Conservation (phyloP, 371 early-diverging fungal species). For the Saksenaea oblongispora region DNA sequence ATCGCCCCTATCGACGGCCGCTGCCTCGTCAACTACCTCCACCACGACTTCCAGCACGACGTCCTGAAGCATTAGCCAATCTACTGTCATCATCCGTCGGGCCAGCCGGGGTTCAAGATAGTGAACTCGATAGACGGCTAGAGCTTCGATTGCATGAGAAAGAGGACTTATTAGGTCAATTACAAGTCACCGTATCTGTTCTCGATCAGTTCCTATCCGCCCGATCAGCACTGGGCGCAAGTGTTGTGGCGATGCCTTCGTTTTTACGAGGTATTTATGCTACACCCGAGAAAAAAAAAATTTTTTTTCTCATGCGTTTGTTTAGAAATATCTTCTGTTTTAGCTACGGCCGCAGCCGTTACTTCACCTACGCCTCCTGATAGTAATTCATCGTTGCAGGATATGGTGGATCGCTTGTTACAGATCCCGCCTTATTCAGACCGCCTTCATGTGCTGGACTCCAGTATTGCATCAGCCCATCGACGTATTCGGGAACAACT, state of each 20-base stretch:
- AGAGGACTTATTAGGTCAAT: constrained; percentile 36
- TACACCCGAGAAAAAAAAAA: constrained; percentile 2
- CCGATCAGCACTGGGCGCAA: constrained; percentile 26
- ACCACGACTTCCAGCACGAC: not conserved
- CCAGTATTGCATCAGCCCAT: constrained; percentile 32
- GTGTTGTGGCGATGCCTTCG: constrained; percentile 21
- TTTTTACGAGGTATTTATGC: constrained; percentile 33
- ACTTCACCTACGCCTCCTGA: not conserved
- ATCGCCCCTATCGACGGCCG: not conserved
- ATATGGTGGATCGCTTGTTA: constrained; percentile 29
- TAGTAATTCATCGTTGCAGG: constrained; percentile 11
- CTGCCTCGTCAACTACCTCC: not conserved
- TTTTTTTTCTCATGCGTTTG: not conserved
- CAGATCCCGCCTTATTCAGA: constrained; percentile 36
- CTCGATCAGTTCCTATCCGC: constrained; percentile 41
- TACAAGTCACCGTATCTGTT: constrained; percentile 31
- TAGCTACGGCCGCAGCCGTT: constrained; percentile 18
- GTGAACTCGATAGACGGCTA: constrained; percentile 29
- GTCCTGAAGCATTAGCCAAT: not conserved
- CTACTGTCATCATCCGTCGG: not conserved
- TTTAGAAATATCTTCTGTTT: constrained; percentile 30
- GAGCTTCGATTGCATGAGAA: constrained; percentile 33
- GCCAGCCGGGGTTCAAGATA: not conserved
- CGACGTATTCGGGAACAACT: constrained; percentile 40
- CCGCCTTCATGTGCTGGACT: constrained; percentile 30